phyloP scores from a whole-genome alignment of 495 filamentous ascomycete species.

The Penicillium cinerascens region DNA sequence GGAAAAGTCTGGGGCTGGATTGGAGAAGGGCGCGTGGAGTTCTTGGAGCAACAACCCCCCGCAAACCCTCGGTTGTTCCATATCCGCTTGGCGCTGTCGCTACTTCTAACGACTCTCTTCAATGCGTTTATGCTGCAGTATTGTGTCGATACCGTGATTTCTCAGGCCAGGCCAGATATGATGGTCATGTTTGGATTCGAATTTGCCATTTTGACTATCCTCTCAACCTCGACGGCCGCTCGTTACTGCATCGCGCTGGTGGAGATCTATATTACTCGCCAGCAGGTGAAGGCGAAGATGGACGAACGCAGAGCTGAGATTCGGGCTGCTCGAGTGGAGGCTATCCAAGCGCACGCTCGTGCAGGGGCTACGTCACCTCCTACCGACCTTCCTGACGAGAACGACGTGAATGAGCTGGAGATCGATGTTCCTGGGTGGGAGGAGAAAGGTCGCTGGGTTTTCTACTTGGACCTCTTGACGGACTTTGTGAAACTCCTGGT shows the following conservation, averaged over 20 bases:
- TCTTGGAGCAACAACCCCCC: conserved; percentile 92
- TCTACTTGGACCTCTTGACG: conserved; percentile 82
- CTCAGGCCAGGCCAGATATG: conserved; percentile 87
- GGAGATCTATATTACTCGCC: conserved; percentile 69
- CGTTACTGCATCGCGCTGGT: conserved; percentile 77
- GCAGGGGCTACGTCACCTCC: conserved; percentile 29
- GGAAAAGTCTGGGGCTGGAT: conserved; percentile 99
- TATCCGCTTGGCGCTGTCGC: conserved; percentile 70
- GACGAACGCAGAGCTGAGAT: conserved; percentile 65
- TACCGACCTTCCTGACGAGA: conserved; percentile 55
- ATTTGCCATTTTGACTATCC: conserved; percentile 80
- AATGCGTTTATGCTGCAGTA: conserved; percentile 75
- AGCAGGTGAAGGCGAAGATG: conserved; percentile 62
- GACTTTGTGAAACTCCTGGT: conserved; percentile 88
- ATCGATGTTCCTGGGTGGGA: conserved; percentile 96
- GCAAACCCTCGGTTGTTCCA: conserved; percentile 90
- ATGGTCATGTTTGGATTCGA: conserved; percentile 99
- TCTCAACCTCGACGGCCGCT: conserved; percentile 71
- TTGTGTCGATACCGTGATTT: conserved; percentile 74
- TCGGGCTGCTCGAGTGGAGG: conserved; percentile 56
- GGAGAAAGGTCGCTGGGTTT: conserved; percentile 88
- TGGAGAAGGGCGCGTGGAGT: conserved; percentile 88
- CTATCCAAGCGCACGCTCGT: conserved; percentile 40
- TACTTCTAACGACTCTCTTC: conserved; percentile 72
- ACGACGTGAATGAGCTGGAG: conserved; percentile 87